These are phyloP conservation scores for Umbelopsis isabellina DNA, from an alignment of 192 early-diverging fungal species.

Conservation along the genomic window DNA sequence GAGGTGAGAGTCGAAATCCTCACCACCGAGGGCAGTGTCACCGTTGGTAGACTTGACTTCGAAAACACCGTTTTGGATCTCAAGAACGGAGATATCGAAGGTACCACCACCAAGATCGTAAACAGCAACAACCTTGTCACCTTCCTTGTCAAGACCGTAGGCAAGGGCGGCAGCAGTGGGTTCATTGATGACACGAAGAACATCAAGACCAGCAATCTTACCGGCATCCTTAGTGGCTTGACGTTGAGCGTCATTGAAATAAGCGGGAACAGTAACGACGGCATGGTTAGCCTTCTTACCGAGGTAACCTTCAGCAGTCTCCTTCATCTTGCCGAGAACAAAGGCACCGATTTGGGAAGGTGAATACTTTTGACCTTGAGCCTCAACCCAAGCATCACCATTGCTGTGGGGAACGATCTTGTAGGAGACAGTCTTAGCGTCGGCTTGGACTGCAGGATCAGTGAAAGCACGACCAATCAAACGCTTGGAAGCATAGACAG, in stretches of 20 bases:
- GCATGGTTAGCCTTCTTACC: conserved; percentile 87
- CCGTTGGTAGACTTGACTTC: conserved; percentile 99
- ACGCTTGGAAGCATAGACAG: conserved; percentile 96
- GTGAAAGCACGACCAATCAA: conserved; percentile 94
- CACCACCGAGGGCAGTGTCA: conserved; percentile 86
- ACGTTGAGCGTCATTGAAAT: conserved; percentile 97
- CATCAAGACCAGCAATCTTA: conserved; percentile 86
- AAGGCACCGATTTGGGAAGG: conserved; percentile 97
- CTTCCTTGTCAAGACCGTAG: conserved; percentile 85
- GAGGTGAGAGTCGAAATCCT: conserved; percentile 74
- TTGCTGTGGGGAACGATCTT: conserved; percentile 95
- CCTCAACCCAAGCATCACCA: conserved; percentile 97
- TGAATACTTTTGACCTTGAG: conserved; percentile 93
- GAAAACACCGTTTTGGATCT: conserved; percentile 97
- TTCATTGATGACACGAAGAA: conserved; percentile 94
- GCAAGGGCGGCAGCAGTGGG: conserved; percentile 94
- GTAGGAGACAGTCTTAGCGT: conserved; percentile 90
- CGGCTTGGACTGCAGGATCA: conserved; percentile 88
- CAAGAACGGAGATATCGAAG: conserved; percentile 99
- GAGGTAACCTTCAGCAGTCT: conserved; percentile 86
- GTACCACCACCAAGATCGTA: conserved; percentile 99
- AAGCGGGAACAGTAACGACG: conserved; percentile 97
- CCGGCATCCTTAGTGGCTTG: conserved; percentile 97
- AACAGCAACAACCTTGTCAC: conserved; percentile 91
- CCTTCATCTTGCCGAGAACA: conserved; percentile 99